These are phyloP conservation scores for Malbranchea zuffiana DNA, from an alignment of 2,329 filamentous ascomycete species.

Conservation along the genomic window DNA sequence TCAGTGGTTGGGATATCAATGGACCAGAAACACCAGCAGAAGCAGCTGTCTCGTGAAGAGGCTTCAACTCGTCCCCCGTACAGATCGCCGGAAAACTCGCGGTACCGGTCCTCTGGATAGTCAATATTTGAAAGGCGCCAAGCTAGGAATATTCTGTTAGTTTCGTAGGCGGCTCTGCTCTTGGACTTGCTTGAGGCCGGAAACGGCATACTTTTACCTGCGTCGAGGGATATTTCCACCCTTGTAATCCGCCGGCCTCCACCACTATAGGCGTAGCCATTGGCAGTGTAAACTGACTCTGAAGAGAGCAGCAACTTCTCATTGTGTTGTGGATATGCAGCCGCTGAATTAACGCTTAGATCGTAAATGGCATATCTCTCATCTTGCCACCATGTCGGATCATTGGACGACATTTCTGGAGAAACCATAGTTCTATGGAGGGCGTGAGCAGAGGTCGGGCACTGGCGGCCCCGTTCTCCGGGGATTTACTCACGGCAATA, in stretches of 20 bases:
- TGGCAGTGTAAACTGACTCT: conserved; percentile 50
- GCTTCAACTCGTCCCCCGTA: conserved; percentile 71
- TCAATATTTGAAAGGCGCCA: conserved; percentile 69
- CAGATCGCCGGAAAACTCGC: conserved; percentile 51
- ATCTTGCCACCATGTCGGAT: conserved; percentile 72
- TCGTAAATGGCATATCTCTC: conserved; percentile 91
- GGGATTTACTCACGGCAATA: conserved; percentile 55
- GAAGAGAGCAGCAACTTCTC: conserved; percentile 49
- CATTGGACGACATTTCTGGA: conserved; percentile 64
- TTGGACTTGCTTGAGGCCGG: too few relatives aligned
- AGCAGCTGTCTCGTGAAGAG: conserved; percentile 67
- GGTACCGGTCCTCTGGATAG: conserved; percentile 79
- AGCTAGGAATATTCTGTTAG: conserved; percentile 30
- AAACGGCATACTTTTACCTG: conserved; percentile 48
- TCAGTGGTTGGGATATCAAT: conserved; percentile 54
- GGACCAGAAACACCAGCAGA: conserved; percentile 92
- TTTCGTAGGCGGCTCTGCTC: too few relatives aligned
- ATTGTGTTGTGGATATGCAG: conserved; percentile 67
- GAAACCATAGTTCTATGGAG: conserved; percentile 58
- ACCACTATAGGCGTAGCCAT: conserved; percentile 80
- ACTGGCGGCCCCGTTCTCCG: too few relatives aligned
- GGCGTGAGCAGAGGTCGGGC: too few relatives aligned
- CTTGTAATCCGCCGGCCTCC: conserved; percentile 74
- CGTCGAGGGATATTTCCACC: conserved; percentile 73
- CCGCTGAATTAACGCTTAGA: conserved; percentile 74